Evolutionary conservation across 371 early-diverging fungal genomes (phyloP).

Genomic region (Smittium culicis): DNA sequence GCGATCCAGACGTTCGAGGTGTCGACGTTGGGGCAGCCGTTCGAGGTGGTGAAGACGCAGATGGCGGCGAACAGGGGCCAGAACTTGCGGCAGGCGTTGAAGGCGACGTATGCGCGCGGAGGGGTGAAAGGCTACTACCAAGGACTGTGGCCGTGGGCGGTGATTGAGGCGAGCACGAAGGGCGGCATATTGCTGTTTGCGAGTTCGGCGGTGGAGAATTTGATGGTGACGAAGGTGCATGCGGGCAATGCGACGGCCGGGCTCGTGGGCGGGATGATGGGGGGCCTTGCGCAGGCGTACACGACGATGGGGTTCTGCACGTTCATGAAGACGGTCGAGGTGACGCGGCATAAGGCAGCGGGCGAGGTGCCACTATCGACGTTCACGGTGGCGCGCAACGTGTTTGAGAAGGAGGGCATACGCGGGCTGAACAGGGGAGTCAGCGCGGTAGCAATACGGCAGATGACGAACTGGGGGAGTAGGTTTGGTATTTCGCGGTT

Average conservation of each 20-base stretch:
- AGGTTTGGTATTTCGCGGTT: conserved; percentile 81
- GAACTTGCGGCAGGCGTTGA: conserved; percentile 42
- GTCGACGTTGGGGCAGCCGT: conserved; percentile 78
- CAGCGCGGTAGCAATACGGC: conserved; percentile 78
- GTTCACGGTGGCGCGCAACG: conserved; percentile 67
- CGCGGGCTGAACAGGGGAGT: conserved; percentile 91
- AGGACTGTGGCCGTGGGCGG: conserved; percentile 68
- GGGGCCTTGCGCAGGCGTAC: conserved; percentile 84
- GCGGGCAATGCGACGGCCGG: conserved; percentile 45
- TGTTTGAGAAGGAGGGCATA: conserved; percentile 83
- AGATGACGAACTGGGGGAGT: conserved; percentile 95
- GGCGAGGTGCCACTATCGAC: conserved; percentile 53
- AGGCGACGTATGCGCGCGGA: conserved; percentile 57
- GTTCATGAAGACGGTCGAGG: conserved; percentile 98
- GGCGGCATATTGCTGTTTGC: conserved; percentile 90
- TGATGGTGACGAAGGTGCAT: conserved; percentile 43
- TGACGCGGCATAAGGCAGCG: conserved; percentile 82
- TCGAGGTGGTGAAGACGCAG: conserved; percentile 81
- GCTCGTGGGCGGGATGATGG: conserved; percentile 82
- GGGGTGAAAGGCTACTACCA: conserved; percentile 71
- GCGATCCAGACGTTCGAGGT: conserved; percentile 70
- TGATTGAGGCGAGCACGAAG: conserved; percentile 87
- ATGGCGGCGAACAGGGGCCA: conserved; percentile 75
- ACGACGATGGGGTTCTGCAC: conserved; percentile 98
- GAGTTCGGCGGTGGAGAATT: conserved; percentile 76